Evolutionary conservation across 2,329 filamentous ascomycete genomes (phyloP), one percentile per base, ranked within the genome.

Genomic region (Byssoonygena ceratinophila): DNA sequence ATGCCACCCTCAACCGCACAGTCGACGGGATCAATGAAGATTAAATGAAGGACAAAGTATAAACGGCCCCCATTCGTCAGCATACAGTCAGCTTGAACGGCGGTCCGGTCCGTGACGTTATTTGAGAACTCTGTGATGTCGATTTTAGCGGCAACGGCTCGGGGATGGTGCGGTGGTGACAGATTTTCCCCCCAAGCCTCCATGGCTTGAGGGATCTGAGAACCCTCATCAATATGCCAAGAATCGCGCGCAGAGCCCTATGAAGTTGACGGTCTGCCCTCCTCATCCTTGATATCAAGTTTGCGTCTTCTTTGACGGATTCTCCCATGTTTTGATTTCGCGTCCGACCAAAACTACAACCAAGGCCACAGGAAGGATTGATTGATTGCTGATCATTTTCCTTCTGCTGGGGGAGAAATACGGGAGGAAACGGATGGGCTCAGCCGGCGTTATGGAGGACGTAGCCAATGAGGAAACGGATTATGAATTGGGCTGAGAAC

Each of bases 381-480:
- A 20, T 23, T 23, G 20, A 23, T 41, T 41, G 37, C 37, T 41
- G 20, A 22, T 41, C 37, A 4, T 37, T n/a, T n/a, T n/a, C n/a
- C n/a, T n/a, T n/a, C n/a, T 20, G n/a, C 37, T n/a, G 37, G 11
- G 8, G 14, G 9, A 16, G 8, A 37, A 18, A 36, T 46, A 37
- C 46, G 32, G 45, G 32, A 25, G 27, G 22, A 46, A 31, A 46
- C 34, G 46, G 34, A 40, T 12, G 7, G 22, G 20, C 11, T 23
- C 4, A 18, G 16, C 9, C 22, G 18, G 12, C 3, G 20, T 29
- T 18, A 6, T 16, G 3, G 7, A 8, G 22, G 16, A 18, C 7
- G 22, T 14, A 49, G 11, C 46, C 46, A 49, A 49, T 49, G 36
- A n/a, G 22, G 34, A 41, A 3, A 23, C 9, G 16, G 46, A 49